A percentile compares a stretch with the other conserved stretches of the same genome.
These are phyloP conservation scores for Linum lewisii DNA, from an alignment of 345 rosid species.

Conservation along the genomic window DNA sequence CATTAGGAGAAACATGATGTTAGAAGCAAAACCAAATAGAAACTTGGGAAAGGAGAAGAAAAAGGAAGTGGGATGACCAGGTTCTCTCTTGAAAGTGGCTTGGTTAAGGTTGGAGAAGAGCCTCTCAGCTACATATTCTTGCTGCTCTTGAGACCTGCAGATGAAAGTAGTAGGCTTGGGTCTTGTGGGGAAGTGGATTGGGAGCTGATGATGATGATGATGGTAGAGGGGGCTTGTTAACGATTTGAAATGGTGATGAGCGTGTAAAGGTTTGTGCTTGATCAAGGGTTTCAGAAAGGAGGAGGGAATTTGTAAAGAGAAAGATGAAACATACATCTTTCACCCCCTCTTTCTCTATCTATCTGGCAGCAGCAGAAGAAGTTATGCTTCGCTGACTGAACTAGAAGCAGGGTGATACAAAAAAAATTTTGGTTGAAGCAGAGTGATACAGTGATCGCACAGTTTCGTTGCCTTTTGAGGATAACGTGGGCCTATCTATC, in stretches of 20 bases:
- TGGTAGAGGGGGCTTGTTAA: not conserved
- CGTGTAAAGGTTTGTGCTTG: not conserved
- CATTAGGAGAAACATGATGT: not conserved
- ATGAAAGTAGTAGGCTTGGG: not conserved
- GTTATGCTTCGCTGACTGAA: too few relatives aligned
- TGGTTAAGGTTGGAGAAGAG: conserved; percentile 79
- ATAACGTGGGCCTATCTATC: too few relatives aligned
- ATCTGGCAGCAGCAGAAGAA: too few relatives aligned
- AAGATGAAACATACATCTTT: not conserved
- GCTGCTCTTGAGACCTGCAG: conserved; percentile 10
- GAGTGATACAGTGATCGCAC: not conserved
- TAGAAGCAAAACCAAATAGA: not conserved
- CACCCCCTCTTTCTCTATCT: not conserved
- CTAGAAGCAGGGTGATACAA: not conserved
- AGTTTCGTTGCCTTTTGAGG: too few relatives aligned
- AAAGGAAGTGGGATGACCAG: conserved; percentile 32
- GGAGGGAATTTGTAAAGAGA: not conserved
- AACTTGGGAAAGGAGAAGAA: not conserved
- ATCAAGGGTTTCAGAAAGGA: not conserved
- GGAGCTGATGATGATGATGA: not conserved
- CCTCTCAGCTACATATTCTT: conserved; percentile 47
- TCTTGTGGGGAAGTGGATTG: not conserved
- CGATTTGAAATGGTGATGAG: not conserved
- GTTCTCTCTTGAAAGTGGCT: conserved; percentile 67
- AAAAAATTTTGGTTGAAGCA: too few relatives aligned